Conservation (phyloP, 805 yeast genomes). For the Candida tibetensis region DNA sequence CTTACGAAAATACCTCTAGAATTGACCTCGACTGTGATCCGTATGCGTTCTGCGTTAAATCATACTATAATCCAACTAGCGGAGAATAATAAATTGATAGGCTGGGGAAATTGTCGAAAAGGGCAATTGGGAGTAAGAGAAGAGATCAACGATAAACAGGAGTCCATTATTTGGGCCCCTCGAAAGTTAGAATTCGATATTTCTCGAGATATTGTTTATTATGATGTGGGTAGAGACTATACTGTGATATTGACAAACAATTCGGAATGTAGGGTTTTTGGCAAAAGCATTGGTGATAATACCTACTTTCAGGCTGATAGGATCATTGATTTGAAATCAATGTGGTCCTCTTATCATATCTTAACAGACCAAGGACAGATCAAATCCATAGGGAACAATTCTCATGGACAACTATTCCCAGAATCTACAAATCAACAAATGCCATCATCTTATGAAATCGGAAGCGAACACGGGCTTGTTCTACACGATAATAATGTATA, state of each 20-base stretch:
- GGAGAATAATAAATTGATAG: slow-evolving; percentile 45
- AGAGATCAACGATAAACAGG: slow-evolving; percentile 11
- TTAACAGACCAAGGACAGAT: slow-evolving; percentile 15
- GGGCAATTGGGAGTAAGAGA: slow-evolving; percentile 46
- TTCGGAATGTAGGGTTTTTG: background rate
- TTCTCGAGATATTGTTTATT: slow-evolving; percentile 6
- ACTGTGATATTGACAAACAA: slow-evolving; percentile 30
- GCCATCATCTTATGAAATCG: slow-evolving; percentile 42
- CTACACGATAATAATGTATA: slow-evolving; percentile 36
- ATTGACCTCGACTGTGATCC: slow-evolving; percentile 5
- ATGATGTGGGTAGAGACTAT: slow-evolving; percentile 58
- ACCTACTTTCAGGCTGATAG: slow-evolving; percentile 4
- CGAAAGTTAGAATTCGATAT: slow-evolving; percentile 14
- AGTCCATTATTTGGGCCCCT: slow-evolving; percentile 23
- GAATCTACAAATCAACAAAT: slow-evolving; percentile 11
- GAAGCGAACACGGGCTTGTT: slow-evolving; percentile 85
- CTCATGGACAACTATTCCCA: slow-evolving; percentile 63
- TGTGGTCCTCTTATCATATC: slow-evolving; percentile 69
- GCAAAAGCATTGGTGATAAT: slow-evolving; percentile 10
- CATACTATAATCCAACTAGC: slow-evolving; percentile 38
- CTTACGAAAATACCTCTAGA: slow-evolving; percentile 8
- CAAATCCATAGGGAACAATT: slow-evolving; percentile 66
- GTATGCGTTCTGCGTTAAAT: slow-evolving; percentile 41
- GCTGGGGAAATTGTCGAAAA: slow-evolving; percentile 69
- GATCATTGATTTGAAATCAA: slow-evolving; percentile 34